These are phyloP conservation scores for Cornus kousa DNA, from an alignment of 148 eudicot species.

Conservation along the genomic window DNA sequence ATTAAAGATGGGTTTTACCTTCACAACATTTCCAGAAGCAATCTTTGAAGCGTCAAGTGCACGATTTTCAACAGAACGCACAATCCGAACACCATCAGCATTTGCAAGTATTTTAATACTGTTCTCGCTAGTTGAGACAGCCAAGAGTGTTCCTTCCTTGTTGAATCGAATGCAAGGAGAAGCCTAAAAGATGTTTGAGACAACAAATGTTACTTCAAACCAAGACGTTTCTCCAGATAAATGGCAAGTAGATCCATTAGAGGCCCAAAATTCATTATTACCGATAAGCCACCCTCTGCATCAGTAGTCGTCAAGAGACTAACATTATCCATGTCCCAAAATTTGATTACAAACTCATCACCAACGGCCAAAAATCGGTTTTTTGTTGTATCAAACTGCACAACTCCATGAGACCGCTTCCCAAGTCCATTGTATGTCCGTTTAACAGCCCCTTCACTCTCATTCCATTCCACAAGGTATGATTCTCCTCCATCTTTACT, in stretches of 20 bases:
- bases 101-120: constrained; percentile 59
- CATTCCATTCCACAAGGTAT: constrained; percentile 74
- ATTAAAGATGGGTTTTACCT: constrained; percentile 23
- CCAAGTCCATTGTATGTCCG: constrained; percentile 60
- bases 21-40: constrained; percentile 28
- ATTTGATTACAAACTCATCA: constrained; percentile 56
- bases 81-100: constrained; percentile 43
- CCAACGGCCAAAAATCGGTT: constrained; percentile 67
- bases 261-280: constrained; percentile 21
- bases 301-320: constrained; percentile 42
- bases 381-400: constrained; percentile 62
- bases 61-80: constrained; percentile 37
- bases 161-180: constrained; percentile 61
- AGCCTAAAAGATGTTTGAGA: constrained; percentile 34
- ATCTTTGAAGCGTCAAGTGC: constrained; percentile 32
- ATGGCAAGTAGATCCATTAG: background rate
- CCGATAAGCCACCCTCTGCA: constrained; percentile 76
- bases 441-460: constrained; percentile 60
- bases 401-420: constrained; percentile 55
- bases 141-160: constrained; percentile 54
- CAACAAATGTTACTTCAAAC: background rate
- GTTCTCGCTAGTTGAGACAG: constrained; percentile 65
- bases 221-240: background rate
- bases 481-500: constrained; percentile 66
- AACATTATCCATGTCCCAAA: constrained; percentile 69